Base-by-base conservation (phyloP, 75 land plant species). In the Gnetum montanum region DNA sequence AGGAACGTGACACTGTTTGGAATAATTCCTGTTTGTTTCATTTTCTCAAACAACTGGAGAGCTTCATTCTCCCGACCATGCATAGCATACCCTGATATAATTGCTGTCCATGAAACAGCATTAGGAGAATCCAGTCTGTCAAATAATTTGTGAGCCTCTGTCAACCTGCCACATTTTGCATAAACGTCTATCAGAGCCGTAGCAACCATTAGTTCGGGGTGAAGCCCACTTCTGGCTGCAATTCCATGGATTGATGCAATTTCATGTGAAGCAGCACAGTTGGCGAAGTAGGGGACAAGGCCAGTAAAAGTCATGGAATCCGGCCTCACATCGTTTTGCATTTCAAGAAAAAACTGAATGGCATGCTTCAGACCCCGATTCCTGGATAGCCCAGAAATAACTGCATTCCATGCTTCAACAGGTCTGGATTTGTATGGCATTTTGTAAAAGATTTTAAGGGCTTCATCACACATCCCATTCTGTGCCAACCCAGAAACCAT, bases 101-200 rank as follows among this genome's bases (percentile, higher is more conserved):
- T 69, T 54, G 70, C 58, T 25, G 41, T 62, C 59, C 59, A 69
- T 4, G 71, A 62, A 25, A 46, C 18, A 8, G 45, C 59, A 55
- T 55, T 54, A 16, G n/a, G 58, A 34, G 44, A n/a, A 12, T 19
- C 20, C 58, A 69, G 50, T 45, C 36, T 69, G 11, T 62, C 59
- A 46, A 69, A 69, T 3, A 63, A 30, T 20, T 37, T 24, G 36
- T 35, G 31, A 46, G 71, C 71, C 50, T 69, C 33, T 4, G 43
- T 16, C 38, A 69, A 8, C 31, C 24, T 46, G 8, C 71, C 67
- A 63, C 71, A 69, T 47, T 62, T 69, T 24, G 44, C 57, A 46
- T 69, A 69, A 66, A 62, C 62, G 33, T 48, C 65, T 29, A 69
- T 53, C 26, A 69, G 51, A 3, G 66, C 33, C 41, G 62, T 68